A percentile compares a stretch with the other conserved stretches of the same genome.
Evolutionary conservation across 306 rosid species (phyloP).

Genomic region (barrel medic (Medicago truncatula)): DNA sequence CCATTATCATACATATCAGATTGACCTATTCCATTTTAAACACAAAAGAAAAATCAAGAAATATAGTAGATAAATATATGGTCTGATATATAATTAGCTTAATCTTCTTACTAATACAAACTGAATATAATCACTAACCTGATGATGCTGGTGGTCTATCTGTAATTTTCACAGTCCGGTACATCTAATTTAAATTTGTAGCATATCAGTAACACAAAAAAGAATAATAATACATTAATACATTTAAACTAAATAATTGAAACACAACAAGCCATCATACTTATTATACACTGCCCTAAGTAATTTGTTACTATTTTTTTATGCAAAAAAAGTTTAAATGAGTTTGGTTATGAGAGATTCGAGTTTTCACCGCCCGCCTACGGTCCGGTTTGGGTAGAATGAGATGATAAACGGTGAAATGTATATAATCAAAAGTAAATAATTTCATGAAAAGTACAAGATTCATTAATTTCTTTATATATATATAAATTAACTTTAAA

Average conservation of each 20-base stretch:
- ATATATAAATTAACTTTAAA: too few species aligned
- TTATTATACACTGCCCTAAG: not conserved
- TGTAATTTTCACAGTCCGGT: conserved; percentile 93
- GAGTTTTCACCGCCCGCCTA: too few species aligned
- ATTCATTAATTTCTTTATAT: too few species aligned
- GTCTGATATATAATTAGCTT: not conserved
- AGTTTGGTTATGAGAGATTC: too few species aligned
- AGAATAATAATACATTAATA: not conserved
- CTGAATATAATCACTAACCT: conserved; percentile 49
- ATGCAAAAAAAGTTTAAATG: too few species aligned
- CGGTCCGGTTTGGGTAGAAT: too few species aligned
- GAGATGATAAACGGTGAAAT: too few species aligned
- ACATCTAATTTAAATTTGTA: conserved; percentile 63
- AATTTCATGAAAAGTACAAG: too few species aligned
- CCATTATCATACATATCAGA: conserved; percentile 78
- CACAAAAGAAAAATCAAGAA: not conserved
- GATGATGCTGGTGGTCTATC: conserved; percentile 89
- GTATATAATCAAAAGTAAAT: too few species aligned
- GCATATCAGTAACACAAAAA: not conserved
- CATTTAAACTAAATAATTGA: not conserved
- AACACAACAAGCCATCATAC: too few species aligned
- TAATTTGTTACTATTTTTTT: not conserved
- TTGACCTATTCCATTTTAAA: conserved; percentile 57
- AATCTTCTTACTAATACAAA: conserved; percentile 1
- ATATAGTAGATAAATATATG: not conserved